Percentiles rank a stretch among this genome's conserved stretches.
These are phyloP conservation scores for Nakaseomyces kungkrabaensis DNA, from an alignment of 1,139 yeast genomes.

Conservation along the genomic window DNA sequence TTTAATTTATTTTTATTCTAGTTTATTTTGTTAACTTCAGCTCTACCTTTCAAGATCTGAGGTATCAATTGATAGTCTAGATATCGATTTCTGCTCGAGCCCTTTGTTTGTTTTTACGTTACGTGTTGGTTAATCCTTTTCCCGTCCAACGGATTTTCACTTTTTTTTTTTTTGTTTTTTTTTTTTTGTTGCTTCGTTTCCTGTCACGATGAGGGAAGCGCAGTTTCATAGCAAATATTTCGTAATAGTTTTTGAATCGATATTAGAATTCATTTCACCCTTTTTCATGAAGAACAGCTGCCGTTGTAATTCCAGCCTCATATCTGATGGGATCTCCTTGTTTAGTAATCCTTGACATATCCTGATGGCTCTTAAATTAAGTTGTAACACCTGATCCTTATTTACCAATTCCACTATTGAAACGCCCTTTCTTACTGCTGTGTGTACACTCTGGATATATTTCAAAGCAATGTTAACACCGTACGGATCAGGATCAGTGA, in stretches of 20 bases:
- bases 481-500: slow-evolving; percentile 32
- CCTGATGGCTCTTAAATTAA: slow-evolving; percentile 8
- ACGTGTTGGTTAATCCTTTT: too few relatives aligned
- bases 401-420: slow-evolving; percentile 14
- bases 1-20: neutral
- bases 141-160: too few relatives aligned
- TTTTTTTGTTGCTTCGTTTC: too few relatives aligned
- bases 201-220: too few relatives aligned
- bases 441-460: slow-evolving; percentile 11
- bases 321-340: neutral
- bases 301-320: slow-evolving; percentile 25
- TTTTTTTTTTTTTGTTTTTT: too few relatives aligned
- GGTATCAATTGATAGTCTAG: too few relatives aligned
- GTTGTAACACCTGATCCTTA: slow-evolving; percentile 8
- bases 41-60: too few relatives aligned
- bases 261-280: slow-evolving; percentile 27
- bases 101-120: neutral
- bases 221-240: neutral
- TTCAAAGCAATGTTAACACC: slow-evolving; percentile 29
- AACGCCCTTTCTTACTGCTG: slow-evolving; percentile 14
- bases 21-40: too few relatives aligned
- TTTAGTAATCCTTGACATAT: slow-evolving; percentile 10
- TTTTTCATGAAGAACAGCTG: slow-evolving; percentile 28
- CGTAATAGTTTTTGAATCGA: neutral
- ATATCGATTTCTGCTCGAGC: too few relatives aligned